Base-by-base conservation (phyloP, 805 yeast species). In the Saccharomycopsis sp. region DNA sequence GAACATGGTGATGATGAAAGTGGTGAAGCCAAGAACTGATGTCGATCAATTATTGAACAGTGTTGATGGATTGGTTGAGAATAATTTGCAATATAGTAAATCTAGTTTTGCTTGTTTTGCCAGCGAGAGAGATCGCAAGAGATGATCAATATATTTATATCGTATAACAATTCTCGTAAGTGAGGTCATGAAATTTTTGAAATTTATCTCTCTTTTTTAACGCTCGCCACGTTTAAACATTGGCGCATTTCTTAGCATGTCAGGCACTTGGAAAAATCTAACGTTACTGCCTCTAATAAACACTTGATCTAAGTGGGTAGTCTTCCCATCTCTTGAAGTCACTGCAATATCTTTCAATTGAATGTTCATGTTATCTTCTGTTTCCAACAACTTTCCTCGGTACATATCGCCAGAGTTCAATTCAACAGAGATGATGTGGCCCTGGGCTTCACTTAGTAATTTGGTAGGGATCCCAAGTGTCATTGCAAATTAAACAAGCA, bases 331-430 rank as follows among this genome's bases (percentile, higher is more conserved):
- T 36, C 79, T 66, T 22, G 79, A 75, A 0, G 96, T 89, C 39
- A 84, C 79, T 1, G 83, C 76, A 33, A 84, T 94, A 58, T 90
- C 95, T 51, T 76, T 68, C 40, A 90, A 63, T 50, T 89, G 94
- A 21, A 90, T 77, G 59, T 90, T 90, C 97, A 90, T 93, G 61
- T 83, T 89, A 56, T 90, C 97, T 64, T 90, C 96, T 61, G 82
- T 81, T 57, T 84, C 96, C 3, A 82, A 60, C 38, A 90, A 71
- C 59, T 83, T 87, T 1, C 98, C 98, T 29, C 95, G 71, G 59
- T 90, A 90, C 0, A 84, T 76, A 51, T 84, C 89, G 1, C 97
- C 97, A 0, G 88, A 79, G 21, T 76, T 75, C 42, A 90, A 74
- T 60, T 90, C 98, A 14, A 90, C 60, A 1, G 94, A 77, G 6